Evolutionary conservation across 23 red algal species (phyloP), one percentile per base, ranked within the genome.

Genomic region (Pyropia haitanensis): DNA sequence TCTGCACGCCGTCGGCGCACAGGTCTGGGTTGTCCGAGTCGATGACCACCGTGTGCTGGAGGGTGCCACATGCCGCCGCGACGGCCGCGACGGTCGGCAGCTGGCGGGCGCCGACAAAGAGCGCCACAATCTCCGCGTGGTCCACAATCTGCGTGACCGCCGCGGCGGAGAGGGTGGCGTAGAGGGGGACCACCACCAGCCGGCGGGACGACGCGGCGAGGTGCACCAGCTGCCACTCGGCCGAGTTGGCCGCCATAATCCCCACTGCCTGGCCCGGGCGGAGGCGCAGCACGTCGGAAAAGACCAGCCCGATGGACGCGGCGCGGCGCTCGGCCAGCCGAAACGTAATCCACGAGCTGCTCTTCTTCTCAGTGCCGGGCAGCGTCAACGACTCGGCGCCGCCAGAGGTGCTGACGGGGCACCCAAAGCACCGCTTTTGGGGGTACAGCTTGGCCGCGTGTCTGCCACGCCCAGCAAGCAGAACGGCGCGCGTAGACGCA

Each of bases 121-220:
- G 25, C 56, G 69, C 39, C 54, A 48, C 27, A 49, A 81, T 70
- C 2, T 59, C 77, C 14, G 77, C 69, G 51, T 81, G 77, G 18
- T 81, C 25, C 31, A 70, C 50, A 15, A 81, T 59, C 56, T 30
- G 69, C 21, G 49, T 33, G 23, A 64, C 46, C n/a, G 63, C 34
- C 30, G 69, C 23, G 56, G 50, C 49, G 25, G 57, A 49, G 6
- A 81, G 49, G 53, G 50, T 81, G 48, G 69, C 64, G 59, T 81
- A 81, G 5, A 81, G 57, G 5, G 77, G 64, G 1, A 81, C 77
- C 18, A 60, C 53, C 16, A 81, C 65, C 63, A 70, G 44, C 27
- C 77, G 63, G 49, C 58, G 61, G 2, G 58, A 53, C 13, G 63
- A 70, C 2, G 54, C 24, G 5, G 77, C 77, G 16, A 81, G 53